Evolutionary conservation across 2,329 filamentous ascomycete genomes (phyloP), one percentile per base, ranked within the genome.

Genomic region (Alternaria alternata): DNA sequence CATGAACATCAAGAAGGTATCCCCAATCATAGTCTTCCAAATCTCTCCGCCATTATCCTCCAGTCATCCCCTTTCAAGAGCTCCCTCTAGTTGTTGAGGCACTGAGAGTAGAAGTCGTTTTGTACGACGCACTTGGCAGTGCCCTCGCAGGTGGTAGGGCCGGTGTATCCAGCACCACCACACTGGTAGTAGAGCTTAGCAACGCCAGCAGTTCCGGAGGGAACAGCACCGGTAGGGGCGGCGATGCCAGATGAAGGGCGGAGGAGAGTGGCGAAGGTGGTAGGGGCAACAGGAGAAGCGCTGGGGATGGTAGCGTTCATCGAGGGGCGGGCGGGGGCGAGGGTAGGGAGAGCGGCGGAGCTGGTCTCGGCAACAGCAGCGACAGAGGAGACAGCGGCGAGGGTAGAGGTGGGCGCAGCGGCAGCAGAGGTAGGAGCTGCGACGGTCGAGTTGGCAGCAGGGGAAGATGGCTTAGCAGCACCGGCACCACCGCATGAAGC

Each of bases 31-130:
- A 43, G 26, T 48, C 22, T 48, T 28, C 46, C 16, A 34, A 3
- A 34, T 20, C 18, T 49, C 46, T 48, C 22, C 7, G n/a, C 32
- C 44, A 46, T 36, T 14, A 47, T 51, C 24, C 18, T 18, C 39
- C n/a, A 18, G 18, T 36, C 44, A 34, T 9, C 22, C 14, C 30
- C 2, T 54, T 22, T 39, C 47, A 11, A 14, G 5, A 16, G 5
- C 16, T n/a, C 34, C 41, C 34, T 20, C 14, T 60, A 60, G 46
- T 51, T 51, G 46, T 51, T 51, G 30, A 57, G 16, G 62, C 81
- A 82, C 73, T 83, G 81, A 20, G 62, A 76, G 69, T 82, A 82
- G 62, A 77, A 82, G 2, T 72, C 67, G 69, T 82, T 82, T 38
- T 58, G 64, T 5, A 66, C 64, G 24, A 73, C 69, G 66, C 81